phyloP scores from a whole-genome alignment of 2,329 filamentous ascomycete species.

The Ophiosphaerella herpotricha region DNA sequence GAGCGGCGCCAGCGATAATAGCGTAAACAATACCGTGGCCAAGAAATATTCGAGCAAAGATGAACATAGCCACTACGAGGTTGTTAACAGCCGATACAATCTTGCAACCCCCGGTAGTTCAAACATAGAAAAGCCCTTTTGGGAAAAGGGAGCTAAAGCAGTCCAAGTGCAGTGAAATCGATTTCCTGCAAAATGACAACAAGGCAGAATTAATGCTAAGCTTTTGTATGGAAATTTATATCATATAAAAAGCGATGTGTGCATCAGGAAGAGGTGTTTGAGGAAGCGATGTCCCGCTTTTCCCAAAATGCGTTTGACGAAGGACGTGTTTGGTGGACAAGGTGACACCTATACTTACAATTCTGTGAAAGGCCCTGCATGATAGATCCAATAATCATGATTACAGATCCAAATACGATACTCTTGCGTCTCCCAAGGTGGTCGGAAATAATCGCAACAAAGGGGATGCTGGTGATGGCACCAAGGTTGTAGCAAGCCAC shows the following conservation, averaged over 20 bases:
- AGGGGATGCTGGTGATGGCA: constrained; percentile 61
- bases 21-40: constrained; percentile 71
- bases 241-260: too few relatives aligned
- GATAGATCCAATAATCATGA: constrained; percentile 62
- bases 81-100: neutral
- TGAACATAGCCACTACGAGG: constrained; percentile 53
- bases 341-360: constrained; percentile 18
- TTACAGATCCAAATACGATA: constrained; percentile 59
- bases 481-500: constrained; percentile 65
- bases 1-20: constrained; percentile 66
- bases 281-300: too few relatives aligned
- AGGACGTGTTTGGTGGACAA: too few relatives aligned
- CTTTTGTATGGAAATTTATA: too few relatives aligned
- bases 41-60: constrained; percentile 64
- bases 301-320: too few relatives aligned
- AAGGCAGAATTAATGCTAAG: too few relatives aligned
- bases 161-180: too few relatives aligned
- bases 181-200: too few relatives aligned
- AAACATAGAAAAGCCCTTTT: too few relatives aligned
- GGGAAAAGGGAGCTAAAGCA: too few relatives aligned
- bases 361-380: constrained; percentile 59
- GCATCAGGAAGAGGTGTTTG: too few relatives aligned
- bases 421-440: constrained; percentile 61
- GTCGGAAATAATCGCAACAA: constrained; percentile 62
- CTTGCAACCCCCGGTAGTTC: neutral